Evolutionary conservation across 768 basidiomycete species (phyloP), one percentile per base, ranked within the genome.

Genomic region (Strobilomyces dryophilus): DNA sequence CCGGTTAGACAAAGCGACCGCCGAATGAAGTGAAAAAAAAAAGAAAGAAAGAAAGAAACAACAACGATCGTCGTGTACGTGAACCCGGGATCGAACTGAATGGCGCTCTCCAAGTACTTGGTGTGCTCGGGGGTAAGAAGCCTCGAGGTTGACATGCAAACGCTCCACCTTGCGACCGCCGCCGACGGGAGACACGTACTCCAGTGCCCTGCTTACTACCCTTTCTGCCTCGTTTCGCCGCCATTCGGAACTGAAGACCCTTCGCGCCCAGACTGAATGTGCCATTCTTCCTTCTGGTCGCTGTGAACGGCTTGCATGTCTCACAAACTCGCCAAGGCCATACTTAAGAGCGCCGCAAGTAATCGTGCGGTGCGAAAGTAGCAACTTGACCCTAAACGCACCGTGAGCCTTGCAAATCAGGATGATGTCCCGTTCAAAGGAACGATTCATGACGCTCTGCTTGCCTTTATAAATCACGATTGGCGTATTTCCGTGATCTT

Each of bases 111-210:
- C 35, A 79, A 53, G 32, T 59, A 66, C 45, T 60, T 58, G 43
- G 76, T 69, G 31, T 78, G 76, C 39, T 74, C 73, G 0, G 60
- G 57, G 0, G 71, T 64, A 31, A 78, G 73, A 8, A 57, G 76
- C 76, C 52, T 76, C 68, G 26, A 79, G 54, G 52, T 77, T 79
- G 29, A 68, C 71, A 26, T 62, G 43, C 21, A 79, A 54, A 17
- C 77, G 73, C 61, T 77, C 72, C 35, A 75, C 61, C 53, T 78
- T 79, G 60, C 75, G 69, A 5, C 74, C 72, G 8, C 74, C 75
- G 26, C 76, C 59, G 45, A 76, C 65, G 0, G 74, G 74, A 56
- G 77, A 78, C 6, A 76, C 74, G 40, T 72, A 75, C 43, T 73
- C 74, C 27, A 76, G 63, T 2, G 68, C 73, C 6, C 51, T 52